A percentile compares a stretch with the other conserved stretches of the same genome.
Evolutionary conservation across 176 grass and related monocot genomes (phyloP).

Genomic region (Leersia perrieri): DNA sequence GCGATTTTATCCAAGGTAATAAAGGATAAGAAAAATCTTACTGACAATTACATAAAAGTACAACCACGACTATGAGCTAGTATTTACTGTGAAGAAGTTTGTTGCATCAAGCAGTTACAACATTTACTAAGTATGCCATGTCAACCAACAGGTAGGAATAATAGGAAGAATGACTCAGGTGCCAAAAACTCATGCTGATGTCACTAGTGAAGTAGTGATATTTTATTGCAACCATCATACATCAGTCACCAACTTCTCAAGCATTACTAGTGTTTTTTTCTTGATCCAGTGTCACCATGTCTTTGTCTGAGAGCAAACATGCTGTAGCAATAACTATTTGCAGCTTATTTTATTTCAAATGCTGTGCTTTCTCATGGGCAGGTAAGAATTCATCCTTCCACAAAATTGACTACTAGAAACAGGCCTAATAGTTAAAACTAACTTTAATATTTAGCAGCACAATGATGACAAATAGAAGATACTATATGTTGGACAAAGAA

Average conservation of each 20-base stretch:
- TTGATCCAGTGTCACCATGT: constrained; percentile 24
- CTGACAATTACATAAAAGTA: constrained; percentile 10
- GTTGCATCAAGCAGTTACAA: constrained; percentile 37
- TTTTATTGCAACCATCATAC: background rate
- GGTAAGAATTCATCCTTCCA: constrained; percentile 38
- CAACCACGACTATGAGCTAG: background rate
- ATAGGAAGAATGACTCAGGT: constrained; percentile 26
- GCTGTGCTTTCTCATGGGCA: constrained; percentile 38
- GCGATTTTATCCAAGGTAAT: background rate
- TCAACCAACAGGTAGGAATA: constrained; percentile 45
- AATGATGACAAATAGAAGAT: background rate
- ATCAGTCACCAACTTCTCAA: constrained; percentile 32
- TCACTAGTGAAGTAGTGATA: constrained; percentile 17
- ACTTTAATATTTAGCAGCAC: background rate
- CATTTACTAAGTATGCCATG: constrained; percentile 42
- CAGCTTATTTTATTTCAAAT: constrained; percentile 3
- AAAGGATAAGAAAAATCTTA: constrained; percentile 10
- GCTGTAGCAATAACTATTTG: constrained; percentile 10
- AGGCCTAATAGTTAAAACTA: background rate
- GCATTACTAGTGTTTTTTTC: constrained; percentile 14
- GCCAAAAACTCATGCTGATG: background rate
- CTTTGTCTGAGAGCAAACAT: constrained; percentile 41
- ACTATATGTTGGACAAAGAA: constrained; percentile 36
- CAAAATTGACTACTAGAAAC: constrained; percentile 29
- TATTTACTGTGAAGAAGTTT: constrained; percentile 26